Percentiles rank a stretch among this genome's conserved stretches.
Evolutionary conservation across 768 basidiomycete species (phyloP).

Genomic region (Trametes sanguinea): DNA sequence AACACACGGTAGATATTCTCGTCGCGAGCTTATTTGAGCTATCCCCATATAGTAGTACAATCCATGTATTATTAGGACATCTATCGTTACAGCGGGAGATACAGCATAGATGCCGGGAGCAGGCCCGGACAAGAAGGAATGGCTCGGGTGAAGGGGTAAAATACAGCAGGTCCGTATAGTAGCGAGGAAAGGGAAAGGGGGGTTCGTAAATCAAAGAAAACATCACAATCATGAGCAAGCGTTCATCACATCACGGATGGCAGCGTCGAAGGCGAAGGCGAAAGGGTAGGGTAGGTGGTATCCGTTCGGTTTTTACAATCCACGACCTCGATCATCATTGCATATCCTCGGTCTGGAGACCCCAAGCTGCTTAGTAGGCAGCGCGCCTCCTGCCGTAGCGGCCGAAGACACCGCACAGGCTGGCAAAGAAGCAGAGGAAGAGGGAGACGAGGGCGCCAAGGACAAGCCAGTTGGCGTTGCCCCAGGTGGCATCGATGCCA

Average conservation of each 20-base stretch:
- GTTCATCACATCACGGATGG: not conserved
- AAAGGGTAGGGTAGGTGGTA: not conserved
- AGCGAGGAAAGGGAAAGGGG: not conserved
- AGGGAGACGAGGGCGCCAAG: slow-evolving; percentile 73
- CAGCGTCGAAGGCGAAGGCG: not conserved
- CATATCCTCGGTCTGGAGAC: not conserved
- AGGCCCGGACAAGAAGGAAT: not conserved
- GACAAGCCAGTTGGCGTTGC: slow-evolving; percentile 83
- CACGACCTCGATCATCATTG: not conserved
- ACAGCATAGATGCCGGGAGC: slow-evolving; percentile 3
- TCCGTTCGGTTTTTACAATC: not conserved
- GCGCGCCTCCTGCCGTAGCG: slow-evolving; percentile 49
- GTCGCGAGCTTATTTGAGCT: not conserved
- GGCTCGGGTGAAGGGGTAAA: not conserved
- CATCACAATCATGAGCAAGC: slow-evolving; percentile 6
- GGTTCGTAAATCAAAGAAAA: not conserved
- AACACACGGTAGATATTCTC: not conserved
- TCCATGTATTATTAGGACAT: not conserved
- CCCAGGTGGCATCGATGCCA: slow-evolving; percentile 56
- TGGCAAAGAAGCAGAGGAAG: slow-evolving; percentile 64
- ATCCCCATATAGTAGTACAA: too few species aligned
- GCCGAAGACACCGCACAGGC: slow-evolving; percentile 67
- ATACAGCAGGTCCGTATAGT: slow-evolving; percentile 3
- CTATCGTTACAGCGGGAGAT: not conserved
- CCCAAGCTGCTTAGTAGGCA: not conserved